Base-by-base conservation (phyloP, 2,329 filamentous ascomycete species). In the Alternaria metachromatica region DNA sequence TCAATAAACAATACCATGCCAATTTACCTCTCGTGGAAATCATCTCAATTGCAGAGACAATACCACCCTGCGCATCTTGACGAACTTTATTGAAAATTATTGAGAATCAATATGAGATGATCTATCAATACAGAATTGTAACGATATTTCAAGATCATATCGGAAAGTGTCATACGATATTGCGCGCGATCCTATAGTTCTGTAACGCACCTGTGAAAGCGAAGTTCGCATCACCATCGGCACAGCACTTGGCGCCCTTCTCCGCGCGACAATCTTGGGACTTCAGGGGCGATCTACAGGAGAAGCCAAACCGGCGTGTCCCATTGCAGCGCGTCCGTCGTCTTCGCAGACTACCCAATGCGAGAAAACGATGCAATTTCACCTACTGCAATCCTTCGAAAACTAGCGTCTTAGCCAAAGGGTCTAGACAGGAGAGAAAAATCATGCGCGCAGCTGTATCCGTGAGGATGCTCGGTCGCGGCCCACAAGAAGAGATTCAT, bases 201-300 rank as follows among this genome's bases (percentile, higher is more conserved):
- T 51, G 61, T 50, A 33, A 58, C 50, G 41, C 44, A 55, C 50
- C 58, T 28, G 48, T 48, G 44, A 60, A 51, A 23, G 46, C 4
- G 30, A 23, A 62, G 43, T 54, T 58, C 41, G 15, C 41, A 46
- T 50, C 43, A 37, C 37, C 55, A n/a, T 58, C 21, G 60, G 60
- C 55, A 25, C 48, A 53, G 60, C n/a, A 20, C 60, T 62, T 62
- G 60, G 60, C 60, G 44, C n/a, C 25, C 30, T 12, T 44, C 12
- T 41, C 37, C 37, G 37, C 30, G 30, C 48, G 23, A 46, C 59
- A 58, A 30, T 30, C 11, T 30, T 30, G 28, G 28, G 5, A 25
- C 56, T 44, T 15, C 26, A 58, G 60, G 64, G 65, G 62, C 59
- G 62, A 65, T 66, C 64, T 64, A 63, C 64, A 64, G 56, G 55